Conservation (phyloP, 352 stramenopile genomes). For the Plasmopara muralis region DNA sequence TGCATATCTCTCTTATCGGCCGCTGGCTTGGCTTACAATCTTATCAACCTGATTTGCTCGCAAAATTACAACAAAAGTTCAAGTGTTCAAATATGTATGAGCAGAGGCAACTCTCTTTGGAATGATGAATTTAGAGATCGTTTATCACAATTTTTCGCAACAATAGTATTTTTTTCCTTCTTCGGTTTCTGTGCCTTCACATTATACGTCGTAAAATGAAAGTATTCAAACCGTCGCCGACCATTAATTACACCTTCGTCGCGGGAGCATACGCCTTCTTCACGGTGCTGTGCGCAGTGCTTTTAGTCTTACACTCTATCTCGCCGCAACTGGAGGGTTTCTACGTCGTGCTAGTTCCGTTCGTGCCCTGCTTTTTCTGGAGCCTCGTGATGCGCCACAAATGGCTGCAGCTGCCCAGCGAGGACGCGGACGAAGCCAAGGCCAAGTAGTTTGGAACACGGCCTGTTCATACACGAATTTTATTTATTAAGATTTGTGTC, state of each 20-base stretch:
- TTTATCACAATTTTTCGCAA: no score
- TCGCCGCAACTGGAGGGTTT: slow-evolving; percentile 66
- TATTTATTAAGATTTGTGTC: slow-evolving; percentile 9
- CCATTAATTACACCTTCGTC: slow-evolving; percentile 90
- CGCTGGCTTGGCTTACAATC: no score
- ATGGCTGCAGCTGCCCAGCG: slow-evolving; percentile 41
- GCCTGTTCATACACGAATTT: slow-evolving; percentile 5
- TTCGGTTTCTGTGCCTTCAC: neutral
- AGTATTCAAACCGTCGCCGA: slow-evolving; percentile 61
- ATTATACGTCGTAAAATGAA: neutral
- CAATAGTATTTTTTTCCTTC: no score
- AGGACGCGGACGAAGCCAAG: slow-evolving; percentile 14
- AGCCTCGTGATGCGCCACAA: slow-evolving; percentile 67
- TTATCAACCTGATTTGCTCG: no score
- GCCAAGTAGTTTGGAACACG: slow-evolving; percentile 12
- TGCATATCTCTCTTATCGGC: no score
- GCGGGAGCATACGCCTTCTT: slow-evolving; percentile 69
- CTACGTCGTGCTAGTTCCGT: slow-evolving; percentile 80
- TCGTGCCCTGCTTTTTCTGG: slow-evolving; percentile 79
- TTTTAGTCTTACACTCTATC: slow-evolving; percentile 59
- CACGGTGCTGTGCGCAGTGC: slow-evolving; percentile 44
- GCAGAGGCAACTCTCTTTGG: no score
- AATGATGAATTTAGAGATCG: no score
- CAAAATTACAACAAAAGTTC: no score
- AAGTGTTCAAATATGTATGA: no score